phyloP scores from a whole-genome alignment of 2,329 filamentous ascomycete genomes.

The Talaromyces sp. region DNA sequence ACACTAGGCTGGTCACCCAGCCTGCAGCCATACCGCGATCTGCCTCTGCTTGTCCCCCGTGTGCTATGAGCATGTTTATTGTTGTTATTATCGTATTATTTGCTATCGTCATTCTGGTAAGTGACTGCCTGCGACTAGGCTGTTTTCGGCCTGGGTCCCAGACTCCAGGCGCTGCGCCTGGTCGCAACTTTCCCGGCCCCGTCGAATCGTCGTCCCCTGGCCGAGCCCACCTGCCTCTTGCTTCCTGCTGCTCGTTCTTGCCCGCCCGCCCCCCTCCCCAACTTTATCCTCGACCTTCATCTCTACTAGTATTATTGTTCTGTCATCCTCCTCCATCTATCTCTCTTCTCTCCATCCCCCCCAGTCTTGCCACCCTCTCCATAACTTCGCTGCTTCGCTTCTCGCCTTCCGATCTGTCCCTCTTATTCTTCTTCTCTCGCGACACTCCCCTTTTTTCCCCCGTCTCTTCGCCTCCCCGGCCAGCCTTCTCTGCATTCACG shows the following conservation, averaged over 20 bases:
- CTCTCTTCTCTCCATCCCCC: slow-evolving; percentile 9
- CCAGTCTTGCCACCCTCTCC: slow-evolving; percentile 3
- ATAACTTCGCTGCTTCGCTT: neutral
- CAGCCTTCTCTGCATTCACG: neutral
- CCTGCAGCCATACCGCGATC: neutral
- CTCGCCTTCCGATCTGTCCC: neutral
- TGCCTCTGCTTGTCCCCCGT: no score
- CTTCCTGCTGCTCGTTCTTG: slow-evolving; percentile 8
- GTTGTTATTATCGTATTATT: no score
- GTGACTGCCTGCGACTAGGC: neutral
- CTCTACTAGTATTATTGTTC: neutral
- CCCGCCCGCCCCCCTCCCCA: slow-evolving; percentile 14
- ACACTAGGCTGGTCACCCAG: neutral
- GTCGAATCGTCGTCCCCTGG: slow-evolving; percentile 14
- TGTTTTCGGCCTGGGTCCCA: slow-evolving; percentile 2
- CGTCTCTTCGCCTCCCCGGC: neutral
- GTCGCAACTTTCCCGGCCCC: neutral
- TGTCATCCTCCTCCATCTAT: slow-evolving; percentile 15
- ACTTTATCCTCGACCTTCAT: slow-evolving; percentile 19
- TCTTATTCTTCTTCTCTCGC: neutral
- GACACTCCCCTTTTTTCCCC: neutral
- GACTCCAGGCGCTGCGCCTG: neutral
- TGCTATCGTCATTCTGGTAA: neutral
- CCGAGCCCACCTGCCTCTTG: neutral
- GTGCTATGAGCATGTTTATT: no score